Evolutionary conservation across 2,329 filamentous ascomycete genomes (phyloP), one percentile per base, ranked within the genome.

Genomic region (Penicillium sp.): DNA sequence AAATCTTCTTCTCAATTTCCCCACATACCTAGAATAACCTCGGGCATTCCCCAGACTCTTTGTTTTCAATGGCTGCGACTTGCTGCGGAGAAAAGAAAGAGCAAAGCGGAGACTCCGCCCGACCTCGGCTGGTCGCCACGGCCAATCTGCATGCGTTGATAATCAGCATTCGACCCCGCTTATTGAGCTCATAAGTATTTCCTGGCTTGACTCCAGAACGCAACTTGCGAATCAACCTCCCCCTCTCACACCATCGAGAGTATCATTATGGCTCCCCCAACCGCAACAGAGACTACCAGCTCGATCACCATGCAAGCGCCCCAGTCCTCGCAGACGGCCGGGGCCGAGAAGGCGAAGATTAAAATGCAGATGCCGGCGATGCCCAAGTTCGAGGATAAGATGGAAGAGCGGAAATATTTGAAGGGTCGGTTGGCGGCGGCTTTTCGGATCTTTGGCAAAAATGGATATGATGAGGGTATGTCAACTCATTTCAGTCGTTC

Each of bases 401-500:
- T 70, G 15, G 63, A 80, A 34, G 77, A 83, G 55, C 75, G 80
- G 20, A 73, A 79, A 44, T 80, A 81, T 54, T 71, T 83, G 30
- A 84, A 84, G 61, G 76, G 78, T 21, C 75, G 80, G 20, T 71
- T 84, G 5, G 80, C 79, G 1, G 73, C 80, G 15, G 82, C 79
- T 2, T 84, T 84, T 66, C 78, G 81, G 20, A 79, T 84, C 46
- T 84, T 84, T 53, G 80, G 79, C 23, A 82, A 84, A 62, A 73
- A 77, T 43, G 81, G 80, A 13, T 83, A 78, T 58, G 80, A 82
- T 54, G 83, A 85, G 47, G 67, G 66, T 68, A 58, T 6, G 37
- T 9, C 10, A n/a, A 8, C 10, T 8, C 10, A 34, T 8, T 26
- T 12, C 17, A 17, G 12, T 17, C 13, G n/a, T n/a, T n/a, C n/a